Evolutionary conservation across 257 asterid genomes (phyloP).

Genomic region (Gardenia jasminoides): DNA sequence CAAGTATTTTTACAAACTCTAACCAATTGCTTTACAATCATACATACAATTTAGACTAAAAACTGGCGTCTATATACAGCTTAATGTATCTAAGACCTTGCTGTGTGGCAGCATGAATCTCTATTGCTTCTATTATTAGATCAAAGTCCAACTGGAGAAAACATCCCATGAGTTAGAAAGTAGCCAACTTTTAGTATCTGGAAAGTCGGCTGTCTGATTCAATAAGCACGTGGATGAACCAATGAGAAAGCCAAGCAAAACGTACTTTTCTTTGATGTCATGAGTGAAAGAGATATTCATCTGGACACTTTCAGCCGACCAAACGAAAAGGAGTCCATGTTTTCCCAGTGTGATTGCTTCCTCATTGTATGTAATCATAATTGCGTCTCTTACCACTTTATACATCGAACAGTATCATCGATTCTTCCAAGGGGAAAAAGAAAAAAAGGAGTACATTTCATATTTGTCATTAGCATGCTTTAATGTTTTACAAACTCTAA

Average conservation of each 20-base stretch:
- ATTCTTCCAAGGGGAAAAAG: too few species aligned
- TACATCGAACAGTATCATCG: neutral
- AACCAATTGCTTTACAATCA: too few species aligned
- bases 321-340: neutral
- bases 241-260: neutral
- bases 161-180: neutral
- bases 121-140: neutral
- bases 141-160: neutral
- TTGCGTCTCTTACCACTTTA: neutral
- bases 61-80: too few species aligned
- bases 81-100: too few species aligned
- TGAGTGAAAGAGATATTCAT: neutral
- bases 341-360: neutral
- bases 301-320: slow-evolving; percentile 5
- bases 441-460: too few species aligned
- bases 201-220: slow-evolving; percentile 4
- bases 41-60: too few species aligned
- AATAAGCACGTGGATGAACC: neutral
- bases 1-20: neutral
- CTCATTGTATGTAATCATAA: neutral
- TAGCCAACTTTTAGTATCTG: neutral
- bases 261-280: neutral
- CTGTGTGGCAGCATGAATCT: too few species aligned
- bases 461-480: neutral
- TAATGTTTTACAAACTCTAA: neutral